These are phyloP conservation scores for Cercospora brassicicola DNA, from an alignment of 2,329 filamentous ascomycete genomes.

Conservation along the genomic window DNA sequence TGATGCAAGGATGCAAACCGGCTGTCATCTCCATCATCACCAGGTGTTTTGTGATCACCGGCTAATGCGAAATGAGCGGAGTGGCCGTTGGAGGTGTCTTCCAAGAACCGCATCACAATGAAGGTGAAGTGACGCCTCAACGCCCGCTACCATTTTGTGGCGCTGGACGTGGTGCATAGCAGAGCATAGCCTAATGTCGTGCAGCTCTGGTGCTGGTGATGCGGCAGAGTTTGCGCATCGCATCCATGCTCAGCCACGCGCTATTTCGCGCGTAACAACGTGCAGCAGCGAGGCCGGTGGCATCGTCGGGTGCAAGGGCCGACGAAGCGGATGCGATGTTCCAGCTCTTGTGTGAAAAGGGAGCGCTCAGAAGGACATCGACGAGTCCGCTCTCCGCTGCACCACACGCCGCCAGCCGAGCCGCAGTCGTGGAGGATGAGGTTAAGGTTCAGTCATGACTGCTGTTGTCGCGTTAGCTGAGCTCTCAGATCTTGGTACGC, in stretches of 20 bases:
- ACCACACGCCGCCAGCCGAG: background rate
- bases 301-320: background rate
- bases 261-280: background rate
- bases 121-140: background rate
- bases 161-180: background rate
- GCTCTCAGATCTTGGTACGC: background rate
- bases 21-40: background rate
- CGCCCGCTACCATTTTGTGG: background rate
- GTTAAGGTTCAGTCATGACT: background rate
- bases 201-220: background rate
- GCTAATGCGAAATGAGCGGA: background rate
- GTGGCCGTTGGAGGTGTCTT: background rate
- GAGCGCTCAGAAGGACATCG: background rate
- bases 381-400: background rate
- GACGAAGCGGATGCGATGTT: background rate
- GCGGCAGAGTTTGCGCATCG: background rate
- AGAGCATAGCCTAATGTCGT: background rate
- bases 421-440: background rate
- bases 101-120: background rate
- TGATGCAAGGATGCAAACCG: conserved; percentile 1
- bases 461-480: background rate
- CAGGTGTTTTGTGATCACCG: background rate
- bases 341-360: background rate
- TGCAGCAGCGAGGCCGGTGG: background rate
- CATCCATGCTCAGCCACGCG: background rate